Evolutionary conservation across 768 basidiomycete species (phyloP).

Genomic region (Auriscalpium microsporum): DNA sequence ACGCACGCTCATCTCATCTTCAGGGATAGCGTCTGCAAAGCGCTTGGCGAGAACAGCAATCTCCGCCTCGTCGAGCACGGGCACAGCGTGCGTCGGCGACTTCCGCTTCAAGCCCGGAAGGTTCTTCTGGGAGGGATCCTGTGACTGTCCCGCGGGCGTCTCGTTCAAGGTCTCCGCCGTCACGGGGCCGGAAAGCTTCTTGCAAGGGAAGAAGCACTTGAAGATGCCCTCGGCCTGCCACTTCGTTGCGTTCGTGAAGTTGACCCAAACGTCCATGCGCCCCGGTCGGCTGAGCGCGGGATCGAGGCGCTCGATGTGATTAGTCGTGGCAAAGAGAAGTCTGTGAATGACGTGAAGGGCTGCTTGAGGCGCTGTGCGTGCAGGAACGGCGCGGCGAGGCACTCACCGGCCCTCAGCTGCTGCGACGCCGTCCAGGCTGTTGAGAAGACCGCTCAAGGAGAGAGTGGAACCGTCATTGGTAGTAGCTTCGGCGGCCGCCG

Average conservation of each 20-base stretch:
- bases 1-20: constrained; percentile 79
- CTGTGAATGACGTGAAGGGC: constrained; percentile 28
- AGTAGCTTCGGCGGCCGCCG: constrained; percentile 26
- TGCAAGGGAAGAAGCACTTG: constrained; percentile 88
- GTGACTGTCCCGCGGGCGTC: neutral
- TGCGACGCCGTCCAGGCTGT: constrained; percentile 81
- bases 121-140: constrained; percentile 54
- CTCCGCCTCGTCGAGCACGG: constrained; percentile 67
- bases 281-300: constrained; percentile 83
- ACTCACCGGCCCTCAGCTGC: constrained; percentile 80
- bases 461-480: constrained; percentile 69
- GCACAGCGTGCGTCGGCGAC: constrained; percentile 43
- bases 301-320: constrained; percentile 90
- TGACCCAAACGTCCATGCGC: constrained; percentile 89
- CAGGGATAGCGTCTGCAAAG: constrained; percentile 77
- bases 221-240: constrained; percentile 92
- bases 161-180: neutral
- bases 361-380: neutral
- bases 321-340: constrained; percentile 85
- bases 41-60: constrained; percentile 70
- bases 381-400: constrained; percentile 1
- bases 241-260: constrained; percentile 84
- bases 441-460: constrained; percentile 76
- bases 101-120: constrained; percentile 68
- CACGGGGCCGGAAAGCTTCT: constrained; percentile 19